Percentiles rank a stretch among this genome's conserved stretches.
Evolutionary conservation across 495 filamentous ascomycete genomes (phyloP).

Genomic region (Rusavskia elegans): DNA sequence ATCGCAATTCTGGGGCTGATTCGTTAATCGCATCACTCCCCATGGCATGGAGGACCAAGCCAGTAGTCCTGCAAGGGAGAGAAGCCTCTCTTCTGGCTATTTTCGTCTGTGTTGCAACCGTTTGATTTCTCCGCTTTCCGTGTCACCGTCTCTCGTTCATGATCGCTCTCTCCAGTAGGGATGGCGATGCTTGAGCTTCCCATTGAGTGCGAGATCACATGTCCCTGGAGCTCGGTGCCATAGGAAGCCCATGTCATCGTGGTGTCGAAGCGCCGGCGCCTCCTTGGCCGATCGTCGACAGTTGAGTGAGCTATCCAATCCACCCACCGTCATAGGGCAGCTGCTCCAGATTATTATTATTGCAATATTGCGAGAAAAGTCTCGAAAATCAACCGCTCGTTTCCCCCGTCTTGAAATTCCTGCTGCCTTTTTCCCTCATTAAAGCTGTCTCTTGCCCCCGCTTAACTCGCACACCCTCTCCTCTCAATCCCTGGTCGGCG

Average conservation of each 20-base stretch:
- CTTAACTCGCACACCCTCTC: background rate
- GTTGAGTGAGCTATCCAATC: background rate
- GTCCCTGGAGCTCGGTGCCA: background rate
- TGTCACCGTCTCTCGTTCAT: background rate
- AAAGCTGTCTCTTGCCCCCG: background rate
- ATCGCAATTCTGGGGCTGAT: background rate
- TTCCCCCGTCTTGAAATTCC: background rate
- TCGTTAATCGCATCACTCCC: background rate
- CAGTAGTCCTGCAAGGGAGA: background rate
- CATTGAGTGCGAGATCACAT: background rate
- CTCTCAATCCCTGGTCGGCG: background rate
- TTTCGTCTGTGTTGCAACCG: conserved; percentile 1
- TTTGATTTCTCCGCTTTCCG: background rate
- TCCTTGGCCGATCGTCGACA: conserved; percentile 9
- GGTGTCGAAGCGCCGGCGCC: conserved; percentile 11
- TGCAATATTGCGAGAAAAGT: no score
- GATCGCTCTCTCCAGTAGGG: conserved; percentile 1
- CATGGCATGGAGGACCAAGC: no score
- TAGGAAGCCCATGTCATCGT: background rate
- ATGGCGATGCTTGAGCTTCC: background rate
- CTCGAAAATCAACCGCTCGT: background rate
- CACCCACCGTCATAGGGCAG: conserved; percentile 1
- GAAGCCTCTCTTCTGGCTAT: background rate
- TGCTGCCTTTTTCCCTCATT: background rate
- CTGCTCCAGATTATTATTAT: background rate